Evolutionary conservation across 352 stramenopile species (phyloP).

Genomic region (Phytopythium oedochilum): DNA sequence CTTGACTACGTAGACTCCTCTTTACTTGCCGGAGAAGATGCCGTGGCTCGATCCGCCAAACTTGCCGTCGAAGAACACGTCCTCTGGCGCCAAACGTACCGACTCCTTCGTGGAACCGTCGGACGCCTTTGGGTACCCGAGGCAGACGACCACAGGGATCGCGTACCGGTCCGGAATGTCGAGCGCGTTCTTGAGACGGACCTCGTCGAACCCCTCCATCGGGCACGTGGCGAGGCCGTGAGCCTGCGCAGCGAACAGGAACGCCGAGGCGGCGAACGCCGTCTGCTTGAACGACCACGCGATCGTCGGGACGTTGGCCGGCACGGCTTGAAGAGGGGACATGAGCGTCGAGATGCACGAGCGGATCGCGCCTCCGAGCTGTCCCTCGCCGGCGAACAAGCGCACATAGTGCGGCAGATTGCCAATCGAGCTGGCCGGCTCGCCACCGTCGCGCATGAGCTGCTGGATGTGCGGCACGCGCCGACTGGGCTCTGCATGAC

Average conservation of each 20-base stretch:
- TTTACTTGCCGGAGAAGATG: too few relatives aligned
- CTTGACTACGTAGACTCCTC: too few relatives aligned
- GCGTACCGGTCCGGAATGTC: constrained; percentile 78
- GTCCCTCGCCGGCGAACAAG: constrained; percentile 67
- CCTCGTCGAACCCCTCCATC: constrained; percentile 81
- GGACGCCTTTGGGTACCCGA: too few relatives aligned
- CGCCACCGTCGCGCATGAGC: constrained; percentile 55
- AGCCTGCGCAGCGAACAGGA: constrained; percentile 63
- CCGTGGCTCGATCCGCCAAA: too few relatives aligned
- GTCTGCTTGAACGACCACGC: constrained; percentile 85
- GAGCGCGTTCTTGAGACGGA: constrained; percentile 49
- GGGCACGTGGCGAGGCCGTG: constrained; percentile 65
- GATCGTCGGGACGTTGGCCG: constrained; percentile 55
- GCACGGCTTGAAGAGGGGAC: constrained; percentile 59
- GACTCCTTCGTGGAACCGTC: too few relatives aligned
- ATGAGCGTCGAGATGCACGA: constrained; percentile 51
- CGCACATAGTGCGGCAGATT: constrained; percentile 61
- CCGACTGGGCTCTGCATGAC: constrained; percentile 51
- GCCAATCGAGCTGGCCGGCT: constrained; percentile 32
- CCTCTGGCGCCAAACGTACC: too few relatives aligned
- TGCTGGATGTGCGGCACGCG: constrained; percentile 69
- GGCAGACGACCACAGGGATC: constrained; percentile 67
- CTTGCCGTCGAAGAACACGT: too few relatives aligned
- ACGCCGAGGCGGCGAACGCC: constrained; percentile 61
- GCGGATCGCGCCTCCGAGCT: constrained; percentile 47